Evolutionary conservation across 768 basidiomycete genomes (phyloP), one percentile per base, ranked within the genome.

Genomic region (Boletus pseudo-olivaceus): DNA sequence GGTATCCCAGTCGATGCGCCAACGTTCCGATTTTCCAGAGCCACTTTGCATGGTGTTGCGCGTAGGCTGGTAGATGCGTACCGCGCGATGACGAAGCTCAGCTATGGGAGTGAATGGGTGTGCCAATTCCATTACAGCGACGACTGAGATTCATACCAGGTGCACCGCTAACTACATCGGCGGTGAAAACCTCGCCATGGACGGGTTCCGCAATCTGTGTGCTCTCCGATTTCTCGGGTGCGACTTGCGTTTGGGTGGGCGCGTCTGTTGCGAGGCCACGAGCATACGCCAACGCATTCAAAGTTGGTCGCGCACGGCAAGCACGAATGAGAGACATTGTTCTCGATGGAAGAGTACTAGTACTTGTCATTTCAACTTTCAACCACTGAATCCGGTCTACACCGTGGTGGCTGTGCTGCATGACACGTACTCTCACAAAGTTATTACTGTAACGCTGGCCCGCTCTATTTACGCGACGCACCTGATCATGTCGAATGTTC

Each of bases 41-140:
- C 92, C 96, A 50, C 92, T 94, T 73, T 98, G 94, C 84, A 96
- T 98, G 4, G 95, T 95, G 62, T 92, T 93, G 53, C 90, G 86
- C 6, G 94, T 86, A 2, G 95, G 92, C 68, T 93, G 88, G 75
- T 85, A 99, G 66, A 99, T 92, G 46, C 95, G 85, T 40, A 97
- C 94, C 19, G 82, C 75, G 47, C 96, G 90, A 66, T 93, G 85
- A 55, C 83, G 87, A 55, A 98, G 82, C 71, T 97, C 87, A 57
- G 72, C 94, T 96, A 37, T 4, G 47, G 4, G 49, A 17, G 30
- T 8, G 6, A 42, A 10, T 66, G 32, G n/a, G 34, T 27, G 27
- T 39, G 12, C 37, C 12, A 27, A 19, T 7, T 10, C 8, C 20
- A 26, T 26, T 19, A 32, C 14, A 23, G 33, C 12, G 19, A 20